These are phyloP conservation scores for Mortierella sp. DNA, from an alignment of 371 early-diverging fungal species.

Conservation along the genomic window DNA sequence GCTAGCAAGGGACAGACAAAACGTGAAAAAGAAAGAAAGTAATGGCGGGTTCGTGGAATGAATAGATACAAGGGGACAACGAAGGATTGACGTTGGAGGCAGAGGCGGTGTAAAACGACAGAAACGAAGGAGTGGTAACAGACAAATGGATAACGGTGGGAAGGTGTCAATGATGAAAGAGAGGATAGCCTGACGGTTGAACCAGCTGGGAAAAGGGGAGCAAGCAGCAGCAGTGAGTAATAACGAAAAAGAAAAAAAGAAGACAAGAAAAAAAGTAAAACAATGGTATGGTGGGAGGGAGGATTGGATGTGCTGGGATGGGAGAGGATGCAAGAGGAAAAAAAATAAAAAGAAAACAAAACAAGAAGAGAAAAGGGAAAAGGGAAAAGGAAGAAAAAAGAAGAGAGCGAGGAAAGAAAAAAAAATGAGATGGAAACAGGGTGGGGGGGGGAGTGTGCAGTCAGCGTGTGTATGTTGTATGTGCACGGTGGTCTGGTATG, in stretches of 20 bases:
- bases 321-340: conserved; percentile 1
- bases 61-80: background rate
- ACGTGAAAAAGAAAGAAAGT: background rate
- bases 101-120: too few relatives aligned
- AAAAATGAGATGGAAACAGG: background rate
- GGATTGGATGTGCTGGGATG: conserved; percentile 10
- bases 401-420: background rate
- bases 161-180: background rate
- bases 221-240: background rate
- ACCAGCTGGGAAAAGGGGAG: background rate
- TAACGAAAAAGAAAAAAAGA: background rate
- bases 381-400: background rate
- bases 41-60: background rate
- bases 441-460: background rate
- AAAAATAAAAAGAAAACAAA: background rate
- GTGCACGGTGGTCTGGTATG: conserved; percentile 7
- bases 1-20: background rate
- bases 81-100: background rate
- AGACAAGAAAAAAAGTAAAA: background rate
- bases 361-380: background rate
- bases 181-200: conserved; percentile 8
- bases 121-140: conserved; percentile 1
- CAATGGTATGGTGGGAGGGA: background rate
- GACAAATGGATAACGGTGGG: background rate
- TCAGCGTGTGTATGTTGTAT: too few relatives aligned